Percentiles rank a stretch among this genome's conserved stretches.
Evolutionary conservation across 2,329 filamentous ascomycete genomes (phyloP).

Genomic region (Venturia nashicola): DNA sequence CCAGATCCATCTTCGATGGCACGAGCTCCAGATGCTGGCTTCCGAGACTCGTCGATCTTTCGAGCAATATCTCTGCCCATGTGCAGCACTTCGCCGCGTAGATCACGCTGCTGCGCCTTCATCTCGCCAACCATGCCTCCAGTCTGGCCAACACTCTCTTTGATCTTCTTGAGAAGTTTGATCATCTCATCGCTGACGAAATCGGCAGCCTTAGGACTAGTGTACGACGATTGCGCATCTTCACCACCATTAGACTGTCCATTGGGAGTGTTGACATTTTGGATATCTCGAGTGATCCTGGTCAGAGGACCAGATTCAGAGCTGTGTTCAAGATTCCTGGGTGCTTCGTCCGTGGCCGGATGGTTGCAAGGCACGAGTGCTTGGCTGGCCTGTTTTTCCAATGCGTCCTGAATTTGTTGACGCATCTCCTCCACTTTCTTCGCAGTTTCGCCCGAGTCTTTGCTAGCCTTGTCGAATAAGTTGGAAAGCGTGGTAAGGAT

Average conservation of each 20-base stretch:
- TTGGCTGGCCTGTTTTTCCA: constrained; percentile 17
- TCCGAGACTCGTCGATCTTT: constrained; percentile 61
- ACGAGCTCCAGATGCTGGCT: constrained; percentile 32
- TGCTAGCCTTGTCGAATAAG: constrained; percentile 44
- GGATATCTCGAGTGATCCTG: constrained; percentile 20
- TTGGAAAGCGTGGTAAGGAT: constrained; percentile 57
- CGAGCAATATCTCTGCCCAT: constrained; percentile 88
- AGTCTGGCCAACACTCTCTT: constrained; percentile 78
- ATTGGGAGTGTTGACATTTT: constrained; percentile 6
- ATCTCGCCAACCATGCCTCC: constrained; percentile 86
- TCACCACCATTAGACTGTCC: background rate
- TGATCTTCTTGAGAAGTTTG: constrained; percentile 72
- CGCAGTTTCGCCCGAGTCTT: constrained; percentile 44
- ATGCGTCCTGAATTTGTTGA: constrained; percentile 33
- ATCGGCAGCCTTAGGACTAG: constrained; percentile 36
- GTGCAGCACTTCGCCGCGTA: constrained; percentile 82
- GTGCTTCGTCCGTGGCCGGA: constrained; percentile 32
- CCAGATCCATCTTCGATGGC: constrained; percentile 21
- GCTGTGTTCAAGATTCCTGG: constrained; percentile 11
- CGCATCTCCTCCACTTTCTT: constrained; percentile 51
- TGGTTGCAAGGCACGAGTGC: constrained; percentile 46
- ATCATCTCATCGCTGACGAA: constrained; percentile 64
- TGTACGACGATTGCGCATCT: constrained; percentile 13
- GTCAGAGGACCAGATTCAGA: constrained; percentile 21
- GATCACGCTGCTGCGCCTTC: constrained; percentile 77